These are phyloP conservation scores for Globisporangium splendens DNA, from an alignment of 352 stramenopile species.

Conservation along the genomic window DNA sequence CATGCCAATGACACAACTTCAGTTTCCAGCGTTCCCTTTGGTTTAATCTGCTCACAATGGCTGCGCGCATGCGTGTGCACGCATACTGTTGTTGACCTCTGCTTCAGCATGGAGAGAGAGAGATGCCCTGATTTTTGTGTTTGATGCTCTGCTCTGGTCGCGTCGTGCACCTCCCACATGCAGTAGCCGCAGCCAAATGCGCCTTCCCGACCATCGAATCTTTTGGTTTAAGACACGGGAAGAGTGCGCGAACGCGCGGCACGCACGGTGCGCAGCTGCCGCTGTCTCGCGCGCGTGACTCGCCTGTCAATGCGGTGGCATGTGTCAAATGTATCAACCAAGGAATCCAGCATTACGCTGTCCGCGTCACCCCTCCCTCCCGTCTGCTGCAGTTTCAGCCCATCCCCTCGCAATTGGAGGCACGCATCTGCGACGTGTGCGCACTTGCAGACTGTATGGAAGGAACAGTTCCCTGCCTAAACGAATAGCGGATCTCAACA, in stretches of 20 bases:
- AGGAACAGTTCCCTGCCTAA: too few species aligned
- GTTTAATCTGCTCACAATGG: not conserved
- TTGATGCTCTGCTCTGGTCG: too few species aligned
- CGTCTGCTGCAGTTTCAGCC: not conserved
- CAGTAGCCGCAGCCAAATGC: too few species aligned
- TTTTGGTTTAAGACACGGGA: too few species aligned
- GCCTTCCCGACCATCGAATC: too few species aligned
- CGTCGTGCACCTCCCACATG: too few species aligned
- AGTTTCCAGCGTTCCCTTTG: not conserved
- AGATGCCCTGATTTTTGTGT: too few species aligned
- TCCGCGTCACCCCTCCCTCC: not conserved
- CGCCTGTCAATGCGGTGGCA: not conserved
- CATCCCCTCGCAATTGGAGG: constrained; percentile 1
- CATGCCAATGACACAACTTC: not conserved
- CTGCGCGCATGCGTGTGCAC: not conserved
- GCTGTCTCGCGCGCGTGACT: too few species aligned
- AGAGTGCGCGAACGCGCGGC: not conserved
- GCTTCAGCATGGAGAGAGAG: too few species aligned
- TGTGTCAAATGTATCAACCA: not conserved
- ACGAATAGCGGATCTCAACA: not conserved
- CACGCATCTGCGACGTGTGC: constrained; percentile 10
- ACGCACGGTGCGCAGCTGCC: not conserved
- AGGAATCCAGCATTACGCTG: not conserved
- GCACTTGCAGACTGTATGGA: not conserved
- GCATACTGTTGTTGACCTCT: not conserved